Base-by-base conservation (phyloP, 331 rosid genomes). In the Arachis monticola region DNA sequence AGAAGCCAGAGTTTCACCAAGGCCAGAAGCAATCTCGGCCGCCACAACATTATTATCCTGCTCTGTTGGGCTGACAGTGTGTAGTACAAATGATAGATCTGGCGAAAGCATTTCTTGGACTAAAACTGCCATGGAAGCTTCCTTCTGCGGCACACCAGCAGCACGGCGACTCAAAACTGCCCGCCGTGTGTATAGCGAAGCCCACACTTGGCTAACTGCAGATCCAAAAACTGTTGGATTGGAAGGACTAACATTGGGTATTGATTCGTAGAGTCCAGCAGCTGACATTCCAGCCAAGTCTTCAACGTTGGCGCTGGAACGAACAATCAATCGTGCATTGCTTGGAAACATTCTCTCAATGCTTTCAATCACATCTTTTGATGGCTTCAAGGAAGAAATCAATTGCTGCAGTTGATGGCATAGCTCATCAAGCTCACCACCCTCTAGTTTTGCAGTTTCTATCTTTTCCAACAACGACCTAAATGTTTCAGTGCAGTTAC, bases 241-340 rank as follows among this genome's bases (percentile, higher is more conserved):
- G 64, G 92, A 82, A 69, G 87, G 86, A 75, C 97, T 87, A 13
- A 95, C 97, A 71, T 95, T 95, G 60, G 98, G 99, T 84, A 89
- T 92, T 71, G 99, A 95, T 12, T 92, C 98, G 4, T 95, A 92
- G 47, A 92, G 96, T 81, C 97, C 96, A 47, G 99, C 99, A 31
- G 99, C 99, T 40, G 99, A 95, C 89, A 95, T 91, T 82, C 96
- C 97, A 35, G 98, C 97, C 80, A 95, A 88, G 77, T 95, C 99
- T 85, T 95, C 99, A 8, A 95, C 92, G 22, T 95, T 92, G 45
- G 99, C 99, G 67, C 99, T 90, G 72, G 97, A 95, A 60, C 98
- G 98, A 66, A 89, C 98, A 81, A 95, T 90, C 77, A 95, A 84
- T 35, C 90, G 75, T 38, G 88, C 84, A 73, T 87, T 84, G 78